phyloP scores from a whole-genome alignment of 768 basidiomycete genomes.

The Sarcodon sp. region DNA sequence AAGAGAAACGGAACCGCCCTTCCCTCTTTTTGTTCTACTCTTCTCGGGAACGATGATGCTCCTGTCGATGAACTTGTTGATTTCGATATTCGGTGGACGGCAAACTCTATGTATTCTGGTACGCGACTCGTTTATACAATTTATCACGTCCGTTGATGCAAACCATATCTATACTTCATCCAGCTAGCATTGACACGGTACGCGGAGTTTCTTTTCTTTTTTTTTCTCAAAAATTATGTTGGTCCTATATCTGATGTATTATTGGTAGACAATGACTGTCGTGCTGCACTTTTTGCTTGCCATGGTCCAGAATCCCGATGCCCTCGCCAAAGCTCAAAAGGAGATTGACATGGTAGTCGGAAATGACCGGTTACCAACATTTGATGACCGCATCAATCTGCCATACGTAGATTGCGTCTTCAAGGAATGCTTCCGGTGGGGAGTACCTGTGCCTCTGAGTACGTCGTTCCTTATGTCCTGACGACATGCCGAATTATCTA shows the following conservation, averaged over 20 bases:
- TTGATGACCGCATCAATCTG: conserved; percentile 39
- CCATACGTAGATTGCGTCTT: conserved; percentile 50
- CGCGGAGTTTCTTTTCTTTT: conserved; percentile 1
- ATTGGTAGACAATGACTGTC: conserved; percentile 35
- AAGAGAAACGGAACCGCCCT: conserved; percentile 24
- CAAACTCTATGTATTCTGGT: conserved; percentile 69
- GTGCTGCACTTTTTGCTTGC: conserved; percentile 53
- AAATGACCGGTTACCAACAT: conserved; percentile 40
- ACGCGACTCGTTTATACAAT: conserved; percentile 7
- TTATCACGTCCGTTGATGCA: neutral
- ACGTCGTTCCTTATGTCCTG: conserved; percentile 1
- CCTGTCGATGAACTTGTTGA: conserved; percentile 28
- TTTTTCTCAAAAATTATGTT: neutral
- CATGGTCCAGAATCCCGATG: conserved; percentile 49
- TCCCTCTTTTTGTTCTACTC: conserved; percentile 31
- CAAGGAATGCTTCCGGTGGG: conserved; percentile 44
- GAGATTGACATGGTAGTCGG: conserved; percentile 56
- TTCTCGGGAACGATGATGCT: conserved; percentile 32
- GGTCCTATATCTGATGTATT: neutral
- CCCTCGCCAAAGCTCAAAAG: conserved; percentile 41
- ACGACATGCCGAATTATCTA: neutral
- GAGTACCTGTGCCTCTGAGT: conserved; percentile 46
- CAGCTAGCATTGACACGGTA: conserved; percentile 52
- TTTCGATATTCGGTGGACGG: conserved; percentile 67
- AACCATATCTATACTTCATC: neutral